Evolutionary conservation across 2,329 filamentous ascomycete genomes (phyloP).

Genomic region (Botrytis tulipae): DNA sequence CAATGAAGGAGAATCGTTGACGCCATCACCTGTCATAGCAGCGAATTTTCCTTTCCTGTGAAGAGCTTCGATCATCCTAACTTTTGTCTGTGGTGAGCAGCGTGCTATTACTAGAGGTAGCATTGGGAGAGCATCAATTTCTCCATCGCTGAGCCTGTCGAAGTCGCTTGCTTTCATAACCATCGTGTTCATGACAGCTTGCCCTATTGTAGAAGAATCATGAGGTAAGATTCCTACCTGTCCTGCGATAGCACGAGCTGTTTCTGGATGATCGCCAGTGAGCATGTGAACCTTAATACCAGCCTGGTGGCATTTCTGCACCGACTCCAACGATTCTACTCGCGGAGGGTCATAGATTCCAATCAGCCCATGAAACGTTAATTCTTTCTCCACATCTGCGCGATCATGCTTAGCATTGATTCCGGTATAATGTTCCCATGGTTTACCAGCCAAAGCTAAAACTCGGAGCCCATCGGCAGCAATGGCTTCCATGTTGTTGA

Average conservation of each 20-base stretch:
- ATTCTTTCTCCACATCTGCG: conserved; percentile 60
- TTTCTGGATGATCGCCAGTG: conserved; percentile 78
- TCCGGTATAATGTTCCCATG: conserved; percentile 35
- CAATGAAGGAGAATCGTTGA: conserved; percentile 53
- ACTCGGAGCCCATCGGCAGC: conserved; percentile 67
- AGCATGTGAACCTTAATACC: conserved; percentile 77
- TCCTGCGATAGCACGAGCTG: conserved; percentile 72
- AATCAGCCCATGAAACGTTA: conserved; percentile 70
- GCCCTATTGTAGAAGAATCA: conserved; percentile 58
- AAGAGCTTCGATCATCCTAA: conserved; percentile 81
- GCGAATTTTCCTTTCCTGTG: conserved; percentile 55
- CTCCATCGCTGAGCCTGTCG: conserved; percentile 69
- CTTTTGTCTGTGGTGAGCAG: conserved; percentile 83
- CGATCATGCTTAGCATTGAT: conserved; percentile 49
- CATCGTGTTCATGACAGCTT: conserved; percentile 63
- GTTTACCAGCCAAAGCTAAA: conserved; percentile 58
- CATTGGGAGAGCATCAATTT: conserved; percentile 73
- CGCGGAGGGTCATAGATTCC: conserved; percentile 59
- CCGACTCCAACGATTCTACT: conserved; percentile 55
- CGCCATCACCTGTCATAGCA: conserved; percentile 50
- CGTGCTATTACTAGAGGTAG: conserved; percentile 80
- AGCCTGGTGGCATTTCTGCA: conserved; percentile 61
- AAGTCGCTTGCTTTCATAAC: conserved; percentile 78
- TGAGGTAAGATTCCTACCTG: conserved; percentile 75
- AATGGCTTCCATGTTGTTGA: conserved; percentile 67